Evolutionary conservation across 495 filamentous ascomycete species (phyloP).

Genomic region (Xylaria nigripes): DNA sequence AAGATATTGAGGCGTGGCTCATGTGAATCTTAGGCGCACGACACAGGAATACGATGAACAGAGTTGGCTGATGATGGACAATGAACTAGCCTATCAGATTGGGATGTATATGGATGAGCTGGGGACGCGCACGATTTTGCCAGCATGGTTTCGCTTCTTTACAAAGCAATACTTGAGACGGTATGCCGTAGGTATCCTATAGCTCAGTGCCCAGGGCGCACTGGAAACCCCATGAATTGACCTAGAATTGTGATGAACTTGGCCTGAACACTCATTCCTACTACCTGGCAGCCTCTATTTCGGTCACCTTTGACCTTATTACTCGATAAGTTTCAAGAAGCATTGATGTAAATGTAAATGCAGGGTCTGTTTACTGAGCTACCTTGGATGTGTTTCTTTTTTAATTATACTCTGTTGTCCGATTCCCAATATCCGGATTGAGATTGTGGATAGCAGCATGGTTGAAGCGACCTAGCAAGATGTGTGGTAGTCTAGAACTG

Average conservation of each 20-base stretch:
- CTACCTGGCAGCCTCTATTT: too few species aligned
- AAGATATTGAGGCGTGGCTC: neutral
- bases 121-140: conserved; percentile 22
- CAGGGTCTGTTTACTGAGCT: too few species aligned
- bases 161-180: conserved; percentile 13
- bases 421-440: too few species aligned
- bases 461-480: too few species aligned
- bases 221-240: neutral
- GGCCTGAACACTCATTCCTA: too few species aligned
- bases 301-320: too few species aligned
- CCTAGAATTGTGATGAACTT: neutral
- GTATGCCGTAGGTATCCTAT: conserved; percentile 1
- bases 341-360: too few species aligned
- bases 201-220: neutral
- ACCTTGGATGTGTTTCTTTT: too few species aligned
- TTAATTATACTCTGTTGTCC: too few species aligned
- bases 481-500: too few species aligned
- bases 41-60: conserved; percentile 16
- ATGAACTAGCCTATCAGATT: conserved; percentile 11
- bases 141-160: conserved; percentile 10
- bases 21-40: conserved; percentile 7
- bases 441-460: too few species aligned
- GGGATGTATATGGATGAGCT: conserved; percentile 7
- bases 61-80: conserved; percentile 15
- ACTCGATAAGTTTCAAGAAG: too few species aligned